phyloP scores from a whole-genome alignment of 495 filamentous ascomycete genomes.

The Xylona heveae region DNA sequence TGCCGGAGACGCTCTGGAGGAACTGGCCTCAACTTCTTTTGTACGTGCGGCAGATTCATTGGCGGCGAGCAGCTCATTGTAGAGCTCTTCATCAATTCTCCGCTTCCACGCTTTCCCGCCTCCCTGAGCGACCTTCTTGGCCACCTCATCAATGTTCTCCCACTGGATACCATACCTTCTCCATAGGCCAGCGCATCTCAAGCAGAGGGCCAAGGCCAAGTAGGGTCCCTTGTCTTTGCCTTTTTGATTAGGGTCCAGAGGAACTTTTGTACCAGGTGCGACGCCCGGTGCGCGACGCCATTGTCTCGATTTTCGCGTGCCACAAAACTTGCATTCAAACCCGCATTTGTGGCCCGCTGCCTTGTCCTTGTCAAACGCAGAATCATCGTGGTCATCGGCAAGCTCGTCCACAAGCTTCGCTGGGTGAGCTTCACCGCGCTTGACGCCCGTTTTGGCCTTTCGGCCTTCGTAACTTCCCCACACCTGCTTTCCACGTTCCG shows the following conservation, averaged over 20 bases:
- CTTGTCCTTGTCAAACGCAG: constrained; percentile 85
- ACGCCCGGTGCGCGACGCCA: constrained; percentile 79
- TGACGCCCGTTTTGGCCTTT: constrained; percentile 71
- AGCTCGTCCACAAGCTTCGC: constrained; percentile 76
- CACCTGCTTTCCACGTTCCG: constrained; percentile 57
- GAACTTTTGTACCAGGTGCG: constrained; percentile 44
- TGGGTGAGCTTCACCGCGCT: constrained; percentile 29
- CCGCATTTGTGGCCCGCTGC: constrained; percentile 52
- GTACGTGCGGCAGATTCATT: constrained; percentile 27
- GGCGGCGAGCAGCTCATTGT: constrained; percentile 50
- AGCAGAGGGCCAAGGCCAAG: constrained; percentile 66
- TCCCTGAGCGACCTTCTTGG: constrained; percentile 65
- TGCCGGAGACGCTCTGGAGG: constrained; percentile 20
- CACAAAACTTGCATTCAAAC: constrained; percentile 92
- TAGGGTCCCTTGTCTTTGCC: constrained; percentile 48
- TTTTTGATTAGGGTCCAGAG: constrained; percentile 42
- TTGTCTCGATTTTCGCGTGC: constrained; percentile 54
- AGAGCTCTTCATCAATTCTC: constrained; percentile 73
- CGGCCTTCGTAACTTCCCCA: constrained; percentile 78
- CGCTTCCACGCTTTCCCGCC: constrained; percentile 76
- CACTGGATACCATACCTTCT: constrained; percentile 87
- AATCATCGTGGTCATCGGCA: constrained; percentile 84
- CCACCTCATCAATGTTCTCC: constrained; percentile 85
- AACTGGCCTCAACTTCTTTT: constrained; percentile 25
- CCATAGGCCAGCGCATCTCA: constrained; percentile 81